These are phyloP conservation scores for Paralagenidium karlingii DNA, from an alignment of 352 stramenopile species.

Conservation along the genomic window DNA sequence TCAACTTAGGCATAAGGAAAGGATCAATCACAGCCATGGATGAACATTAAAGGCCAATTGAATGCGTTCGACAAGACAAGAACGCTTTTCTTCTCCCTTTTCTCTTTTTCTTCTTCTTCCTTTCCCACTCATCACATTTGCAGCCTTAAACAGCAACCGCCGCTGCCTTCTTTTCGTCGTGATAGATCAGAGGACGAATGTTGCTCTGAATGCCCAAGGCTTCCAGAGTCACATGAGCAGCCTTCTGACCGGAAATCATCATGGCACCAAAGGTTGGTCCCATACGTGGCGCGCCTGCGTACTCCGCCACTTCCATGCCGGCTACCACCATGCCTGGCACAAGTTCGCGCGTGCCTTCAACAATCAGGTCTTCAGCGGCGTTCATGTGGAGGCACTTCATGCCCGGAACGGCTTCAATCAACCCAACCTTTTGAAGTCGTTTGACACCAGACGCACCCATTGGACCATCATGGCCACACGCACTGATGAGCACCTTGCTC, in stretches of 20 bases:
- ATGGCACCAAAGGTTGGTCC: conserved; percentile 46
- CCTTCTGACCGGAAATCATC: conserved; percentile 61
- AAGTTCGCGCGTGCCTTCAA: conserved; percentile 48
- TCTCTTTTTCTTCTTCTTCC: too few species aligned
- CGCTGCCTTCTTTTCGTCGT: conserved; percentile 18
- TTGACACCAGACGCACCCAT: conserved; percentile 55
- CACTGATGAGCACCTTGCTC: conserved; percentile 49
- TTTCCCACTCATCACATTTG: too few species aligned
- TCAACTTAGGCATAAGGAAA: too few species aligned
- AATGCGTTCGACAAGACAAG: too few species aligned
- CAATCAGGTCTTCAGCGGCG: conserved; percentile 45
- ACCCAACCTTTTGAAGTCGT: conserved; percentile 49
- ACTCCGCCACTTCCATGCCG: conserved; percentile 49
- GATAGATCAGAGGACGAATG: conserved; percentile 20
- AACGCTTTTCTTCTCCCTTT: too few species aligned
- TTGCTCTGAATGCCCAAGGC: conserved; percentile 44
- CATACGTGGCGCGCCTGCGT: conserved; percentile 45
- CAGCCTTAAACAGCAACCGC: too few species aligned
- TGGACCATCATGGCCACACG: conserved; percentile 42
- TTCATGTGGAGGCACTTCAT: conserved; percentile 50
- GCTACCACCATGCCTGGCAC: conserved; percentile 48
- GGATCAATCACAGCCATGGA: too few species aligned
- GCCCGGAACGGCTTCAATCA: conserved; percentile 37
- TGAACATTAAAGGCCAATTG: too few species aligned
- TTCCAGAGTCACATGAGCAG: conserved; percentile 38